These are phyloP conservation scores for Oenanthe sinensis DNA, from an alignment of 129 eudicot species.

Conservation along the genomic window DNA sequence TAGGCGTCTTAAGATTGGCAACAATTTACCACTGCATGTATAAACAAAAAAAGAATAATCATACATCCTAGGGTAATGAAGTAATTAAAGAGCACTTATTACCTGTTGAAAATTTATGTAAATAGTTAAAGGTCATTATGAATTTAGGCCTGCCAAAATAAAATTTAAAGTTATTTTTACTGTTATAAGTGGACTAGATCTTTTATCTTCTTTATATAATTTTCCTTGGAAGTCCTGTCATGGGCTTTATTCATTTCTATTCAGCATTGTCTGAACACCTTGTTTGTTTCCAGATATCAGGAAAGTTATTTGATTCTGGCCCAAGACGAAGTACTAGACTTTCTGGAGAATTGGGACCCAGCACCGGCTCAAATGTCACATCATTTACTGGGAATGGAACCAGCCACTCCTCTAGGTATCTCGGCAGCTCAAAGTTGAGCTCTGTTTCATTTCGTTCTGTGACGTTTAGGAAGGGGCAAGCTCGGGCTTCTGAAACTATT, in stretches of 20 bases:
- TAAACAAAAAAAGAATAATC: background rate
- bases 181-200: no score
- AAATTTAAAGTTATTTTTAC: background rate
- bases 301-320: constrained; percentile 92
- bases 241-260: background rate
- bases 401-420: constrained; percentile 53
- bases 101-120: background rate
- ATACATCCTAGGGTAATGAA: background rate
- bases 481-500: constrained; percentile 51
- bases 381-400: constrained; percentile 56
- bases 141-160: background rate
- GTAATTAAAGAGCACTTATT: background rate
- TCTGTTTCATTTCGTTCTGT: constrained; percentile 63
- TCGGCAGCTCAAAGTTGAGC: constrained; percentile 52
- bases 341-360: constrained; percentile 61
- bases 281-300: constrained; percentile 62
- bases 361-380: constrained; percentile 37
- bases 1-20: background rate
- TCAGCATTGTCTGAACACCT: background rate
- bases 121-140: background rate
- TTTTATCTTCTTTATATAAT: background rate
- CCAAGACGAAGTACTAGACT: constrained; percentile 90
- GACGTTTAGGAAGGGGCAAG: constrained; percentile 62
- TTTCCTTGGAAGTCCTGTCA: background rate
- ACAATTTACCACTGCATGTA: background rate